phyloP scores from a whole-genome alignment of 306 rosid genomes.

The Lablab purpureus region DNA sequence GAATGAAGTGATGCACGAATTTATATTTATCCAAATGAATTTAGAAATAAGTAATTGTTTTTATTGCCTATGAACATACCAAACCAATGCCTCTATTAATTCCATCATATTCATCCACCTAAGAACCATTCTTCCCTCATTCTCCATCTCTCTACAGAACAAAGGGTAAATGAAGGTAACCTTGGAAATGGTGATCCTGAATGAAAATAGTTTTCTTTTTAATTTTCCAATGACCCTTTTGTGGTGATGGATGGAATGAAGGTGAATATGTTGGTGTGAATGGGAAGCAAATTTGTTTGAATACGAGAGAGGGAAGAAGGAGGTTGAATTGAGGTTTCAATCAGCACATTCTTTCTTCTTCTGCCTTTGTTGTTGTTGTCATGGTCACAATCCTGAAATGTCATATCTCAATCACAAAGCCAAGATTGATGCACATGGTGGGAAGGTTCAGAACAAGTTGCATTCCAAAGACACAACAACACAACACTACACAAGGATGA shows the following conservation, averaged over 20 bases:
- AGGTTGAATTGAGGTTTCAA: conserved; percentile 6
- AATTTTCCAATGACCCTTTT: neutral
- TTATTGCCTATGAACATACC: neutral
- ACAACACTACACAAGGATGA: neutral
- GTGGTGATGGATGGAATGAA: neutral
- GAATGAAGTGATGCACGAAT: neutral
- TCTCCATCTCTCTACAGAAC: too few relatives aligned
- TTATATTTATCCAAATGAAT: neutral
- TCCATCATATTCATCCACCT: conserved; percentile 2
- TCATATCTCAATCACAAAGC: conserved; percentile 16
- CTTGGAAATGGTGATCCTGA: too few relatives aligned
- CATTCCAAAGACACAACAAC: neutral
- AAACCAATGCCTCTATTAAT: neutral
- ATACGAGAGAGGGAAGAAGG: neutral
- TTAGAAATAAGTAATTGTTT: neutral
- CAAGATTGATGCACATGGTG: neutral
- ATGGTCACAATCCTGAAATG: neutral
- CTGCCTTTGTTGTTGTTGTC: neutral
- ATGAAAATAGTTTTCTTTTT: neutral
- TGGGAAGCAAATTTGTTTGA: neutral
- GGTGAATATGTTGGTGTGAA: too few relatives aligned
- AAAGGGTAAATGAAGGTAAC: too few relatives aligned
- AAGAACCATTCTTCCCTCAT: neutral
- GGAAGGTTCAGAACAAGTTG: conserved; percentile 12
- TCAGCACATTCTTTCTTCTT: conserved; percentile 8